Conservation (phyloP, 2,329 filamentous ascomycete species). For the Aspergillus bombycis region DNA sequence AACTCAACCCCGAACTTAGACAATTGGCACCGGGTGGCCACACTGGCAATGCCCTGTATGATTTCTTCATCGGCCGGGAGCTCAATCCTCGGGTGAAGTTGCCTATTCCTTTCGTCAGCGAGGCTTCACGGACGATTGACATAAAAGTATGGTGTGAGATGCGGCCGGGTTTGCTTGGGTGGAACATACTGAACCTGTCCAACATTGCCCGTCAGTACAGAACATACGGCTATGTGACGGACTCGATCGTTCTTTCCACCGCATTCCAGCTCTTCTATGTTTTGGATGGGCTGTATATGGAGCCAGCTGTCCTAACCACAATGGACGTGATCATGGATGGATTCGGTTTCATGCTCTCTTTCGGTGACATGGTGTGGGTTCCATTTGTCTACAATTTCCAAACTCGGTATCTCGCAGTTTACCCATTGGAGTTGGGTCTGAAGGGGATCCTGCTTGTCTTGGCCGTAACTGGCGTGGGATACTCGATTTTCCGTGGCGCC, state of each 20-base stretch:
- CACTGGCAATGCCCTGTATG: conserved; percentile 84
- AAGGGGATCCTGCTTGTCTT: conserved; percentile 67
- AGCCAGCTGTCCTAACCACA: conserved; percentile 84
- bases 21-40: conserved; percentile 82
- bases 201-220: conserved; percentile 88
- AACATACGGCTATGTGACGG: conserved; percentile 78
- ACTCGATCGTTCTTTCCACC: conserved; percentile 81
- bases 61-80: conserved; percentile 96
- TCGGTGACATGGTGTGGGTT: conserved; percentile 91
- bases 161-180: conserved; percentile 87
- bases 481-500: conserved; percentile 88
- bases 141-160: conserved; percentile 90
- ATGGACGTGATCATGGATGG: conserved; percentile 94
- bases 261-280: conserved; percentile 80
- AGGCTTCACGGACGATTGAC: conserved; percentile 66
- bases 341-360: conserved; percentile 92
- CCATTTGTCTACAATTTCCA: conserved; percentile 88
- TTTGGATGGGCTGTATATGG: conserved; percentile 83
- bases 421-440: conserved; percentile 78
- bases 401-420: conserved; percentile 78
- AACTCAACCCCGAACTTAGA: conserved; percentile 71
- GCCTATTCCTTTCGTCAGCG: conserved; percentile 72
- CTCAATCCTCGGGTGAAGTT: conserved; percentile 79
- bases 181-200: conserved; percentile 81
- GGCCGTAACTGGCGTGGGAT: conserved; percentile 71